Evolutionary conservation across 768 basidiomycete species (phyloP).

Genomic region (Russula griseocarnosa): DNA sequence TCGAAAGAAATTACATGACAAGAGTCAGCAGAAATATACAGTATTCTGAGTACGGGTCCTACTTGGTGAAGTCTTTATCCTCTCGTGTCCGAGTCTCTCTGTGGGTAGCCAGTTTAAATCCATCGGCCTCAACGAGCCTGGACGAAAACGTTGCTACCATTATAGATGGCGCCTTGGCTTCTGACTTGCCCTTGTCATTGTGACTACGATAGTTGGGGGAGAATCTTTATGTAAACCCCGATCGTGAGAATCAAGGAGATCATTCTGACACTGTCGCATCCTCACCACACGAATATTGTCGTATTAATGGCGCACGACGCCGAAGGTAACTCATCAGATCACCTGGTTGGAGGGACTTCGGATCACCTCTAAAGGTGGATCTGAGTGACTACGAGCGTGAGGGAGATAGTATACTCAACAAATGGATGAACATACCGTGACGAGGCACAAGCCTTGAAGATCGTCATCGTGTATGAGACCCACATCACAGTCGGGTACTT

Average conservation of each 20-base stretch:
- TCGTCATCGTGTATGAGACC: conserved; percentile 2
- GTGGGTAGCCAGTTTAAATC: too few relatives aligned
- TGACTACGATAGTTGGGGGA: background rate
- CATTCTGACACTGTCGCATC: background rate
- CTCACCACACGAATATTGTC: background rate
- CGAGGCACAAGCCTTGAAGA: background rate
- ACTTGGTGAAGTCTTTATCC: too few relatives aligned
- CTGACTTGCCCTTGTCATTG: background rate
- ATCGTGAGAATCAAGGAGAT: background rate
- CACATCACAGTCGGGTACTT: conserved; percentile 5
- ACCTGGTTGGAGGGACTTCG: background rate
- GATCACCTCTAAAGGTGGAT: too few relatives aligned
- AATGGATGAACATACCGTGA: background rate
- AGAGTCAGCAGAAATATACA: background rate
- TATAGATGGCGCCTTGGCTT: background rate
- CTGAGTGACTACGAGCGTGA: background rate
- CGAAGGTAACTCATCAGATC: background rate
- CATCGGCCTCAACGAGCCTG: too few relatives aligned
- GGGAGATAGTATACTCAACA: background rate
- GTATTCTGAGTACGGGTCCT: too few relatives aligned
- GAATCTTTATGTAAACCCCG: background rate
- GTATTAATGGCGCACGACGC: background rate
- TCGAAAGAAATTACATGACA: too few relatives aligned
- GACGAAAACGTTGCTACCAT: background rate
- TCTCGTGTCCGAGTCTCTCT: too few relatives aligned